phyloP scores from a whole-genome alignment of 1,139 yeast species.

The Pneumocystis murina region DNA sequence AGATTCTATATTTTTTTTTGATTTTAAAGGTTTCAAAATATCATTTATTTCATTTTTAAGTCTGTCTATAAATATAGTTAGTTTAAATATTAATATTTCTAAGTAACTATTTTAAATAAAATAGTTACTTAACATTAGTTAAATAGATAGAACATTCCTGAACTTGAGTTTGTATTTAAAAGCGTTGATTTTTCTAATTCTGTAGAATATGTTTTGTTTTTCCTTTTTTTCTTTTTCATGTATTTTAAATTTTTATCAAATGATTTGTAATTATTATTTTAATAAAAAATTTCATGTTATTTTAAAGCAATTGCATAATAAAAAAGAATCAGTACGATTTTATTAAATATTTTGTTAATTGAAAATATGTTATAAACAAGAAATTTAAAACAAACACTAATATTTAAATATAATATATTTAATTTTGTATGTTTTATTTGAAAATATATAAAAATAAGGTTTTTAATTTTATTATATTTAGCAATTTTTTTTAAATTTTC shows the following conservation, averaged over 20 bases:
- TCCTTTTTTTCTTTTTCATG: no score
- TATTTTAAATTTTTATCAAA: no score
- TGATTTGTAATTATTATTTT: no score
- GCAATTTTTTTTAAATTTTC: not conserved
- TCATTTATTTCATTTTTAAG: not conserved
- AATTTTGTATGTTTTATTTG: not conserved
- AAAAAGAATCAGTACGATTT: no score
- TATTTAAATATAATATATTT: not conserved
- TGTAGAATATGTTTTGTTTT: no score
- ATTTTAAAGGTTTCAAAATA: not conserved
- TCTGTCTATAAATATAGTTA: not conserved
- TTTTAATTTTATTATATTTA: not conserved
- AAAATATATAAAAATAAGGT: not conserved
- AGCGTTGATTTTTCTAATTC: no score
- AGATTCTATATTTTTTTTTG: not conserved
- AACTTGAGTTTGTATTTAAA: no score
- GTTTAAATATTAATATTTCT: not conserved
- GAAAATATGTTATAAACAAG: not conserved
- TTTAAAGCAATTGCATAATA: no score
- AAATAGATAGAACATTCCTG: not conserved
- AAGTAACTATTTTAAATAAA: not conserved
- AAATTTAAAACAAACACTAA: not conserved
- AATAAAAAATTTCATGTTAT: no score
- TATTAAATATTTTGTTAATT: no score
- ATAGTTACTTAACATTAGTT: not conserved